Conservation (phyloP, 805 yeast genomes). For the Wickerhamiella kurtzmanii region DNA sequence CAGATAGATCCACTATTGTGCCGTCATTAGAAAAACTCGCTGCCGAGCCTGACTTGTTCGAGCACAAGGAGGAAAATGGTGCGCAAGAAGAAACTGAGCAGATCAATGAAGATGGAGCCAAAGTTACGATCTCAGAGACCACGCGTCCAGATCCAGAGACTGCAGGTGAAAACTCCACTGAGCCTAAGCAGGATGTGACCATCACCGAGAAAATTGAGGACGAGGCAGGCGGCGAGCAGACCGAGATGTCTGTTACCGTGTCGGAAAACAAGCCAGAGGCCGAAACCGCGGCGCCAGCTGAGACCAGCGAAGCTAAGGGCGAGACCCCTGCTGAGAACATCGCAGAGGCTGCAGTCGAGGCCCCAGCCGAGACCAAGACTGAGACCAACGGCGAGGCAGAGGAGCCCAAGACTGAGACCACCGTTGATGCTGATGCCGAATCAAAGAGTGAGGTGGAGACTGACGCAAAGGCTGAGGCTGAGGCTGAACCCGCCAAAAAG, state of each 20-base stretch:
- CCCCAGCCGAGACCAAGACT: not conserved
- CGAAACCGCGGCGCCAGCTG: not conserved
- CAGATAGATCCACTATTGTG: constrained; percentile 8
- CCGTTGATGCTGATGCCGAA: constrained; percentile 1
- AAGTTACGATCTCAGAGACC: not conserved
- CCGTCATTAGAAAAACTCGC: not conserved
- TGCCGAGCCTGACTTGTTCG: not conserved
- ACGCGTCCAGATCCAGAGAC: too few species aligned
- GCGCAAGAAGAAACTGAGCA: constrained; percentile 2
- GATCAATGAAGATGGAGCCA: not conserved
- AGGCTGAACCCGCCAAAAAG: constrained; percentile 1
- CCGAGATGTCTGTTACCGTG: not conserved
- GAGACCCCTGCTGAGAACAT: not conserved
- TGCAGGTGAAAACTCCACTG: not conserved
- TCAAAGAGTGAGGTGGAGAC: not conserved
- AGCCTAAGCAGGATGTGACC: not conserved
- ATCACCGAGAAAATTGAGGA: not conserved
- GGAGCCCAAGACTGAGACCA: not conserved
- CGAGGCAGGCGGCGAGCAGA: not conserved
- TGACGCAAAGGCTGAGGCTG: constrained; percentile 1
- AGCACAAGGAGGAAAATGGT: not conserved
- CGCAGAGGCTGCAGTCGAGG: not conserved
- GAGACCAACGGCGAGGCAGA: not conserved
- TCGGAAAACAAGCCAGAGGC: not conserved
- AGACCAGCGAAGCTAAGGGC: not conserved